Evolutionary conservation across 108 stramenopile species (phyloP).

Genomic region (Thalassiosira profunda): DNA sequence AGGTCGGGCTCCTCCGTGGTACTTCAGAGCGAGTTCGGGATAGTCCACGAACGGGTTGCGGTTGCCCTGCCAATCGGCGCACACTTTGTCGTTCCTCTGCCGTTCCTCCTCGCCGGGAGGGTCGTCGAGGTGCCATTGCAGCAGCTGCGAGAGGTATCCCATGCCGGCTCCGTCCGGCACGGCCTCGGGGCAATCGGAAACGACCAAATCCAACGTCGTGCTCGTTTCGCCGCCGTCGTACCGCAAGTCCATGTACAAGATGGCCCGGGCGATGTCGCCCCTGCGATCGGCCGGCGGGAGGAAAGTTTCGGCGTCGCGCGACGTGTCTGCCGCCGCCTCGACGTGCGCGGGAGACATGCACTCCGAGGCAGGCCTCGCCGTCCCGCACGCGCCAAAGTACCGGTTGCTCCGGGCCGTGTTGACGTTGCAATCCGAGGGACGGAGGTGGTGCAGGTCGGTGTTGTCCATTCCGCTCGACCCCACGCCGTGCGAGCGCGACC

Average conservation of each 20-base stretch:
- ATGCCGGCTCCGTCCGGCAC: slow-evolving; percentile 47
- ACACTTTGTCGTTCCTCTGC: slow-evolving; percentile 66
- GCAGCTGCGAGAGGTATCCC: slow-evolving; percentile 60
- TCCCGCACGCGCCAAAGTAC: slow-evolving; percentile 55
- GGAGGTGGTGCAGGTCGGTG: slow-evolving; percentile 74
- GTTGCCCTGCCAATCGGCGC: slow-evolving; percentile 78
- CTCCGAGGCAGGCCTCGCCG: slow-evolving; percentile 3
- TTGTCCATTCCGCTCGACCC: slow-evolving; percentile 3
- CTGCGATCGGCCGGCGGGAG: slow-evolving; percentile 54
- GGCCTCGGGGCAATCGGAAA: slow-evolving; percentile 36
- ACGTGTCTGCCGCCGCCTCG: slow-evolving; percentile 47
- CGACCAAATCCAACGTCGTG: slow-evolving; percentile 33
- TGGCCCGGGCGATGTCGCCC: slow-evolving; percentile 82
- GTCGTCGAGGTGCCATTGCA: slow-evolving; percentile 78
- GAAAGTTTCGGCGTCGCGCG: slow-evolving; percentile 37
- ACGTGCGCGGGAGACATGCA: slow-evolving; percentile 48
- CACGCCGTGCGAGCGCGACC: slow-evolving; percentile 52
- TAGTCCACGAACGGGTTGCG: slow-evolving; percentile 87
- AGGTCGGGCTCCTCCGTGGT: slow-evolving; percentile 26
- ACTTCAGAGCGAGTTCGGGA: slow-evolving; percentile 56
- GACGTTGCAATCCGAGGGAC: slow-evolving; percentile 69
- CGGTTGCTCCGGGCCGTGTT: slow-evolving; percentile 66
- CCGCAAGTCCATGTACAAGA: slow-evolving; percentile 81
- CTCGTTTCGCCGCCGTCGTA: slow-evolving; percentile 52
- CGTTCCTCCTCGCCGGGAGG: slow-evolving; percentile 62